phyloP scores from a whole-genome alignment of 2,329 filamentous ascomycete genomes.

The Pseudogymnoascus sp. region DNA sequence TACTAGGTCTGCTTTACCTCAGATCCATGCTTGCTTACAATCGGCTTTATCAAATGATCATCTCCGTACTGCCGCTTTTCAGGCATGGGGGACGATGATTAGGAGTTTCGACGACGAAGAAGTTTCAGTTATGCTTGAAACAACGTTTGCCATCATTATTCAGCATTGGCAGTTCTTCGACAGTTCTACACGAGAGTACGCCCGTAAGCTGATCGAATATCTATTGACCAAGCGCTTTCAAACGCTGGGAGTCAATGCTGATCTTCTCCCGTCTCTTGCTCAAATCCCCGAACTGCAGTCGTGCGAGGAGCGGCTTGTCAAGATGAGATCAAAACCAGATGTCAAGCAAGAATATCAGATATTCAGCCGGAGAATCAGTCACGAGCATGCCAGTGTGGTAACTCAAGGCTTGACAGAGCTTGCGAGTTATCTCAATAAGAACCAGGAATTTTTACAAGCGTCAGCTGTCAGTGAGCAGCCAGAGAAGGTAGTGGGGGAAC shows the following conservation, averaged over 20 bases:
- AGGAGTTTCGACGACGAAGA: constrained; percentile 70
- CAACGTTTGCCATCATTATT: constrained; percentile 81
- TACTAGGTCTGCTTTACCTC: constrained; percentile 70
- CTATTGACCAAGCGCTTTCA: constrained; percentile 23
- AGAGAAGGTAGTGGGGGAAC: constrained; percentile 61
- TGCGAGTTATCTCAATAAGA: constrained; percentile 60
- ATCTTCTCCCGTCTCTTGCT: constrained; percentile 70
- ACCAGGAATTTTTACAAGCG: constrained; percentile 74
- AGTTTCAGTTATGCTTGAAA: constrained; percentile 72
- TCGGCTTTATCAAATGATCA: constrained; percentile 70
- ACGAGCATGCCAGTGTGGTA: constrained; percentile 83
- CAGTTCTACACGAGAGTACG: constrained; percentile 50
- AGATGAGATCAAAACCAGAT: constrained; percentile 60
- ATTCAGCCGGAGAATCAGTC: constrained; percentile 67
- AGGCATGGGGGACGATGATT: constrained; percentile 78
- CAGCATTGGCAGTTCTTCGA: constrained; percentile 71
- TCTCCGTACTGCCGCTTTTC: constrained; percentile 73
- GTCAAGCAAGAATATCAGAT: constrained; percentile 60
- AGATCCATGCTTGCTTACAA: constrained; percentile 89
- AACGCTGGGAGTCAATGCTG: constrained; percentile 31
- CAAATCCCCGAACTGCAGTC: constrained; percentile 63
- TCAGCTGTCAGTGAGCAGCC: constrained; percentile 79
- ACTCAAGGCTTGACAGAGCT: constrained; percentile 76
- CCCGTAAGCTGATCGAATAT: constrained; percentile 55
- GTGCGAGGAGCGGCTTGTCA: constrained; percentile 59